Percentiles rank a stretch among this genome's conserved stretches.
phyloP scores from a whole-genome alignment of 345 rosid species.

The Murraya paniculata region DNA sequence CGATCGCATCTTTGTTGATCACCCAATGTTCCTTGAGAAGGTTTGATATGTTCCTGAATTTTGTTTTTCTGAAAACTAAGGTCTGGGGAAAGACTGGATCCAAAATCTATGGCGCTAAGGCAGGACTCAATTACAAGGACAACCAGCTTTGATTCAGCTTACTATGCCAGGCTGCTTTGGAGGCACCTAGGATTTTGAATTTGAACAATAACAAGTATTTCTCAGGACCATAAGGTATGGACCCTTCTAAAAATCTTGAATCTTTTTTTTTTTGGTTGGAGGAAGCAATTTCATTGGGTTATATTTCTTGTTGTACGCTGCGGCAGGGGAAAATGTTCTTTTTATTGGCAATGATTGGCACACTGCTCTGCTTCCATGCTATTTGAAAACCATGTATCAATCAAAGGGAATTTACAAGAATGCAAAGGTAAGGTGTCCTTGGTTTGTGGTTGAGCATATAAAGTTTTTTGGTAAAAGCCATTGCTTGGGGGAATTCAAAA shows the following conservation, averaged over 20 bases:
- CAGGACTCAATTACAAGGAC: slow-evolving; percentile 79
- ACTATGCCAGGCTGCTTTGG: slow-evolving; percentile 92
- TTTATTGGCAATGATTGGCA: slow-evolving; percentile 97
- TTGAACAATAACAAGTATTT: slow-evolving; percentile 49
- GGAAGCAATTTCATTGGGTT: not conserved
- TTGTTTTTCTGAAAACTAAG: slow-evolving; percentile 32
- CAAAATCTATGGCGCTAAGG: slow-evolving; percentile 76
- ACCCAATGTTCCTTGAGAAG: slow-evolving; percentile 87
- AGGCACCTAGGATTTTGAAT: slow-evolving; percentile 81
- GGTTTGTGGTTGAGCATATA: not conserved
- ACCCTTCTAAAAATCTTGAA: slow-evolving; percentile 7
- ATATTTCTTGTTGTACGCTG: not conserved
- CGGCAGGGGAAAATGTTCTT: slow-evolving; percentile 77
- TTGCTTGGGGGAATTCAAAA: not conserved
- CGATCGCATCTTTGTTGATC: slow-evolving; percentile 90
- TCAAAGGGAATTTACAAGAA: slow-evolving; percentile 60
- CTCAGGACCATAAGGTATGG: slow-evolving; percentile 89
- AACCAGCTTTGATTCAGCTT: slow-evolving; percentile 85
- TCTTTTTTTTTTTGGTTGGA: not conserved
- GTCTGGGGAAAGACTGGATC: slow-evolving; percentile 92
- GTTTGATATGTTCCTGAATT: slow-evolving; percentile 31
- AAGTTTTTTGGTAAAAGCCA: not conserved
- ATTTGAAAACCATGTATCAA: slow-evolving; percentile 66
- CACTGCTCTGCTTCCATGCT: slow-evolving; percentile 88
- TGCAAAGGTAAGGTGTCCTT: slow-evolving; percentile 60